Evolutionary conservation across 2,329 filamentous ascomycete species (phyloP).

Genomic region (Arthrobotrys sinensis): DNA sequence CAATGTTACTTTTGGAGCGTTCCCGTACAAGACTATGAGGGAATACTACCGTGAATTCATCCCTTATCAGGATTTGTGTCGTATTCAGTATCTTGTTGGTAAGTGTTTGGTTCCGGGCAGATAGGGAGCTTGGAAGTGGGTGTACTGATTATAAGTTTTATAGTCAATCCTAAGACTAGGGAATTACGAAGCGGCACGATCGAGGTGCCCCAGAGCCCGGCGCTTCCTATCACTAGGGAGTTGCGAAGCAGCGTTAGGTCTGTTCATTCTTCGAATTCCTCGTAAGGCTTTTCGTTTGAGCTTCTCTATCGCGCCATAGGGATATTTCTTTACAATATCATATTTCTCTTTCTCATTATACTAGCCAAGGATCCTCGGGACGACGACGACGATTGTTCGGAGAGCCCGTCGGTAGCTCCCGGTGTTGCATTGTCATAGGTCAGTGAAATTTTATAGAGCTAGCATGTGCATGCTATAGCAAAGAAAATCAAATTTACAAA

Average conservation of each 20-base stretch:
- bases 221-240: not conserved
- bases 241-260: not conserved
- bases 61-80: slow-evolving; percentile 49
- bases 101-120: slow-evolving; percentile 7
- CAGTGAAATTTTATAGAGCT: not conserved
- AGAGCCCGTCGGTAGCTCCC: not conserved
- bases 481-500: not conserved
- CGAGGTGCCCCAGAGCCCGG: not conserved
- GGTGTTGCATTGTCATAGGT: not conserved
- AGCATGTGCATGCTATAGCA: not conserved
- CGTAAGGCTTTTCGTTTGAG: not conserved
- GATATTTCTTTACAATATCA: no score
- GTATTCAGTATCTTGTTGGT: slow-evolving; percentile 51
- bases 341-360: no score
- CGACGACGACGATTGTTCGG: no score
- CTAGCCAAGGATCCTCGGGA: no score
- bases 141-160: slow-evolving; percentile 2
- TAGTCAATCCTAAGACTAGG: slow-evolving; percentile 33
- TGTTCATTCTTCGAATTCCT: not conserved
- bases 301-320: no score
- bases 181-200: slow-evolving; percentile 33
- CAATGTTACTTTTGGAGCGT: slow-evolving; percentile 42
- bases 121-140: not conserved
- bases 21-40: slow-evolving; percentile 44
- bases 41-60: slow-evolving; percentile 50